A percentile compares a stretch with the other conserved stretches of the same genome.
These are phyloP conservation scores for Spergularia marina DNA, from an alignment of 148 eudicot species.

Conservation along the genomic window DNA sequence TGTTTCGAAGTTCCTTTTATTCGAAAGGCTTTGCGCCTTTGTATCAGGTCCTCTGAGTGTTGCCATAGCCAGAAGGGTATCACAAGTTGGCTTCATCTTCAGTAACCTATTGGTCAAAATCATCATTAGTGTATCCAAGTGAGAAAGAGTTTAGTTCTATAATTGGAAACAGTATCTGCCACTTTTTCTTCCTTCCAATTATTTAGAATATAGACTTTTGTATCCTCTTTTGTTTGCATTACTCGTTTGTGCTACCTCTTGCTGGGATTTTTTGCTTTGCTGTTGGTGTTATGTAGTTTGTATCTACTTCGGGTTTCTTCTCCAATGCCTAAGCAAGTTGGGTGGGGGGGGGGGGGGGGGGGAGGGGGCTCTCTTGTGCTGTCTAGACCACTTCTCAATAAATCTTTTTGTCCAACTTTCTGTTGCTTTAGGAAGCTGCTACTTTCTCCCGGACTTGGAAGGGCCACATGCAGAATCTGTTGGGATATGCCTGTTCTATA, in stretches of 20 bases:
- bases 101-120: background rate
- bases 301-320: background rate
- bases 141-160: background rate
- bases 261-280: background rate
- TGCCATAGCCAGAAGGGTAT: background rate
- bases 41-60: too few species aligned
- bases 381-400: background rate
- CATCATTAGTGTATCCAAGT: background rate
- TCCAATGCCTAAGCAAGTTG: background rate
- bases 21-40: too few species aligned
- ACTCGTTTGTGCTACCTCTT: background rate
- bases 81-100: background rate
- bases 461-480: constrained; percentile 94
- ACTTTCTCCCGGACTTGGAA: constrained; percentile 97
- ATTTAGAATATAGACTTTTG: background rate
- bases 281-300: constrained; percentile 1
- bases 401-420: constrained; percentile 13
- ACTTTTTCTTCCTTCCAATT: background rate
- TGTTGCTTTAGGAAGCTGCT: constrained; percentile 81
- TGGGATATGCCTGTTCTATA: constrained; percentile 91
- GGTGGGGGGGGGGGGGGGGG: background rate
- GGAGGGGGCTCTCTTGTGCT: background rate
- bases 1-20: too few species aligned
- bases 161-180: background rate
- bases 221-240: background rate